Evolutionary conservation across 805 yeast species (phyloP), one percentile per base, ranked within the genome.

Genomic region (Wilhelminamyces savonicus): DNA sequence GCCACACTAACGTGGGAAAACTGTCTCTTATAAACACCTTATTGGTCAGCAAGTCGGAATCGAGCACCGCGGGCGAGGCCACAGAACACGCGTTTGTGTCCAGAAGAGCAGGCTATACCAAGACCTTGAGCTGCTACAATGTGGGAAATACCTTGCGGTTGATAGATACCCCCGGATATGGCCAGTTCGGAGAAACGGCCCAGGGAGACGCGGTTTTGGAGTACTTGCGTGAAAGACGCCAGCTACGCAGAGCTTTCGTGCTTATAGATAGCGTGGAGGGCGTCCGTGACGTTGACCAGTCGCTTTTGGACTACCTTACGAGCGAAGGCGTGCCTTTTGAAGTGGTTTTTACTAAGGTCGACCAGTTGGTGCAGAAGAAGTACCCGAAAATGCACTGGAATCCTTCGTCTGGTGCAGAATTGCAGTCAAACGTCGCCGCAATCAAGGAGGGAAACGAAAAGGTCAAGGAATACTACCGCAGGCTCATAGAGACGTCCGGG

Each of bases 121-220:
- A 70, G 29, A 70, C 90, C 4, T 56, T 87, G 46, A 83, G 82
- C 47, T 77, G 84, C 39, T 87, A 69, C 56, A 81, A 76, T 34
- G 55, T 82, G 9, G 82, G 82, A 3, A 71, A 73, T 28, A 60
- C 68, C 32, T 60, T 88, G 25, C 62, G 85, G 36, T 44, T 88
- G 3, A 73, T 86, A 2, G 97, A 88, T 49, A 71, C 86, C 15
- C 97, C 97, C 1, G 97, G 97, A 0, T 88, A 88, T 51, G 97
- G 97, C 2, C 68, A 57, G 23, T 74, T 69, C 37, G 87, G 94
- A 12, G 69, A 67, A 11, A 48, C 45, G 7, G 56, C 63, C 40
- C 95, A 88, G 49, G 97, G 96, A 2, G 58, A 71, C 23, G 66
- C 78, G 17, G 81, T 82, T 1, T 46, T 76, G 44, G 73, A 76